Base-by-base conservation (phyloP, 169 alveolate species). In the Plasmodium malariae region DNA sequence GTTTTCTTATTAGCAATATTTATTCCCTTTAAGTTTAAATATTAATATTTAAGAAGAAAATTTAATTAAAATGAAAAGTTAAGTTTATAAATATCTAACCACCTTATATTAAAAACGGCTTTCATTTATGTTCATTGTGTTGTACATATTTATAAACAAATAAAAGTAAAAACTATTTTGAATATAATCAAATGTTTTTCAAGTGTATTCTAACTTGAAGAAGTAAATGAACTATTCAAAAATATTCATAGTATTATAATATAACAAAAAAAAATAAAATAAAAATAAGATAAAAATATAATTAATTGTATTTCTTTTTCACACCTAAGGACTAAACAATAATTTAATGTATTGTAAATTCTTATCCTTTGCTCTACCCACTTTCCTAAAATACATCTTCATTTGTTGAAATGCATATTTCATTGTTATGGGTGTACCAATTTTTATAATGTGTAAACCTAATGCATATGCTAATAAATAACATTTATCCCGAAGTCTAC, bases 401-500 rank as follows among this genome's bases (percentile, higher is more conserved):
- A 67, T 67, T 7, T 0, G 48, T 30, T 19, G 12, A 32, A 32
- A 32, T 55, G 36, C 36, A 6, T 32, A 32, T 67, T 55, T 43
- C 1, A 67, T 0, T 24, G 7, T 36, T 67, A 67, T 32, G 36
- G 36, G 21, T 6, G 48, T 67, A 34, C n/a, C 26, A 14, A 48
- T 37, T 21, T 48, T 55, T 71, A 54, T 48, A 26, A 71, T 71
- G 49, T 37, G 70, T 14, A 48, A 21, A 34, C 85, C 85, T 26
- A 71, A 37, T 11, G 14, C 30, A 32, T 28, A 14, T 19, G 43
- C 63, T 19, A 71, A 71, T 21, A 30, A 7, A 36, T 71, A 71
- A 19, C 63, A 45, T 19, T n/a, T 45, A 71, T 71, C 85, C 34
- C 85, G 36, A 71, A 49, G 85, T 71, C 48, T 71, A n/a, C 48